phyloP scores from a whole-genome alignment of 2,329 filamentous ascomycete genomes.

The Diaporthe amygdali region DNA sequence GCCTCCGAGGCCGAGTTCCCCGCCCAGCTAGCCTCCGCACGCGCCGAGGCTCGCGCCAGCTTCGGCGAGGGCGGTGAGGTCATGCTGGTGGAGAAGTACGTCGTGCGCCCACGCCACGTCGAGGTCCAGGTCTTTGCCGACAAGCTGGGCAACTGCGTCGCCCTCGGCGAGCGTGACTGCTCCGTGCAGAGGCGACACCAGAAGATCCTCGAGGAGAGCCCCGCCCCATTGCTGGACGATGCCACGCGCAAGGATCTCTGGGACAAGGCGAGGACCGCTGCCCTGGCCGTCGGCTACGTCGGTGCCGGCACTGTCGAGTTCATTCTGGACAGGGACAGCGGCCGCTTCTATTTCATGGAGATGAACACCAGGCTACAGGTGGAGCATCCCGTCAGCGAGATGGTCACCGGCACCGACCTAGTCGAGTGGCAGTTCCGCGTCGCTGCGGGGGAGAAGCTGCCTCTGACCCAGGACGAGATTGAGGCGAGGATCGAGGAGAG shows the following conservation, averaged over 20 bases:
- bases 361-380: slow-evolving; percentile 92
- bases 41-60: slow-evolving; percentile 76
- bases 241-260: slow-evolving; percentile 65
- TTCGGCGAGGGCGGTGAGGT: slow-evolving; percentile 83
- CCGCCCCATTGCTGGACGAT: slow-evolving; percentile 71
- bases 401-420: slow-evolving; percentile 73
- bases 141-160: slow-evolving; percentile 76
- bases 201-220: slow-evolving; percentile 90
- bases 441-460: slow-evolving; percentile 61
- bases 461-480: slow-evolving; percentile 65
- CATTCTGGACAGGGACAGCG: slow-evolving; percentile 82
- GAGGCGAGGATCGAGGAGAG: slow-evolving; percentile 74
- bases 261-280: slow-evolving; percentile 69
- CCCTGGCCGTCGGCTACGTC: slow-evolving; percentile 82
- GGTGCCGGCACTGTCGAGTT: slow-evolving; percentile 91
- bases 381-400: slow-evolving; percentile 88
- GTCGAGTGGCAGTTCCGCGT: slow-evolving; percentile 96
- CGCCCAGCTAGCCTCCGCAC: slow-evolving; percentile 72
- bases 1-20: slow-evolving; percentile 70
- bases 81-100: slow-evolving; percentile 85
- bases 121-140: slow-evolving; percentile 94
- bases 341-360: slow-evolving; percentile 83
- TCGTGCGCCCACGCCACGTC: slow-evolving; percentile 79
- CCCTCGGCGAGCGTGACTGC: slow-evolving; percentile 88
- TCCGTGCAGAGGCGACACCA: slow-evolving; percentile 87